Evolutionary conservation across 768 basidiomycete genomes (phyloP), one percentile per base, ranked within the genome.

Genomic region (Coprinopsis cinerea): DNA sequence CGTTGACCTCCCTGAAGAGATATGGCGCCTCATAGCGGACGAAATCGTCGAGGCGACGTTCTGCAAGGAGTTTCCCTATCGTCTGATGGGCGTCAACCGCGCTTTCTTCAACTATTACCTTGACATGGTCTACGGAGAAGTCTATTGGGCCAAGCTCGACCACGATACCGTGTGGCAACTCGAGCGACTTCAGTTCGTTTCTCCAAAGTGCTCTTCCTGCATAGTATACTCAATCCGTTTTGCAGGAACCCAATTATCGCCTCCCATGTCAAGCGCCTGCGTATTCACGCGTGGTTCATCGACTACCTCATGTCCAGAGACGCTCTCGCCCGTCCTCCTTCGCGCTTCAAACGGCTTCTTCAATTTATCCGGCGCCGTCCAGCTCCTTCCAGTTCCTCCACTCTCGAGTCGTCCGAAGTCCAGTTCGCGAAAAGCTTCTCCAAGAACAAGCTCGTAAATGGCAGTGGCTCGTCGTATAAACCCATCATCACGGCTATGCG

Each of bases 281-380:
- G 62, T 32, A 61, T 74, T 18, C 64, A 68, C 1, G 67, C 68
- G 10, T 72, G 72, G 69, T 72, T 72, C 53, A 60, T 74, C 41
- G 63, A 69, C 22, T 64, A 63, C 48, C 62, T 70, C 22, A 51
- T 63, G 15, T 57, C 59, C 37, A 51, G 61, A 27, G 58, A 63
- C 35, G 41, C 44, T 2, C 43, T 59, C n/a, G 47, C 55, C 27
- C 18, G 49, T 44, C 25, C 49, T 37, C 24, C 44, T 9, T 37
- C 7, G 45, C 28, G 37, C 25, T 17, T 34, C 48, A 25, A 9
- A 35, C 25, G 23, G 26, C 39, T 15, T 44, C 44, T 40, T 9
- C 37, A 40, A 40, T 7, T 9, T 4, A 25, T n/a, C n/a, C n/a
- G n/a, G n/a, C 20, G 3, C n/a, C 32, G 20, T 37, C 35, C 5